phyloP scores from a whole-genome alignment of 2,329 filamentous ascomycete species.

The Aureobasidium zeae region DNA sequence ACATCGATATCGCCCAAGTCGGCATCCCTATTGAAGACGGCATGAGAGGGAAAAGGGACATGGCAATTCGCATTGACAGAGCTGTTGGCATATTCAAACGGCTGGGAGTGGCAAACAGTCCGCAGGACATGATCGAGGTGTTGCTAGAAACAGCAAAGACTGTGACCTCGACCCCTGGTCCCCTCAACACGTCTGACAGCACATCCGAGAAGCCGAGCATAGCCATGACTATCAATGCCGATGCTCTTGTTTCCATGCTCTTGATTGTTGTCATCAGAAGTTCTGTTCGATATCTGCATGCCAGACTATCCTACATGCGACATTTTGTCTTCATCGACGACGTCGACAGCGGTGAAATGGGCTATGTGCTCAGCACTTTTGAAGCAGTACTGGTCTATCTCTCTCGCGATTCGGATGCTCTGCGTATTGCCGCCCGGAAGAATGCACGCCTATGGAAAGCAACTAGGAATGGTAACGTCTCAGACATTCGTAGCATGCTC shows the following conservation, averaged over 20 bases:
- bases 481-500: constrained; percentile 67
- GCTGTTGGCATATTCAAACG: constrained; percentile 86
- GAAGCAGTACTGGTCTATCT: constrained; percentile 90
- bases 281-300: constrained; percentile 77
- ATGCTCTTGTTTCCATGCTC: constrained; percentile 83
- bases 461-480: constrained; percentile 64
- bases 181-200: constrained; percentile 23
- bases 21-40: constrained; percentile 79
- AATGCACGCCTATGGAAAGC: constrained; percentile 88
- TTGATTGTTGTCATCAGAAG: constrained; percentile 88
- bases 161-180: constrained; percentile 54
- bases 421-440: constrained; percentile 74
- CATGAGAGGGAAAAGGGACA: constrained; percentile 66
- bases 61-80: constrained; percentile 64
- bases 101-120: constrained; percentile 65
- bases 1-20: constrained; percentile 87
- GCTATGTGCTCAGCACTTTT: constrained; percentile 90
- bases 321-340: constrained; percentile 98
- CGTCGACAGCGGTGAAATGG: constrained; percentile 90
- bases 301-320: constrained; percentile 85
- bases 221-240: constrained; percentile 65
- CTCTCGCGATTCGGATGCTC: constrained; percentile 65
- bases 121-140: constrained; percentile 81
- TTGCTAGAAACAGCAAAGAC: constrained; percentile 73
- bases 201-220: constrained; percentile 44